phyloP scores from a whole-genome alignment of 164 flowering plant genomes.

The Annona cherimola region DNA sequence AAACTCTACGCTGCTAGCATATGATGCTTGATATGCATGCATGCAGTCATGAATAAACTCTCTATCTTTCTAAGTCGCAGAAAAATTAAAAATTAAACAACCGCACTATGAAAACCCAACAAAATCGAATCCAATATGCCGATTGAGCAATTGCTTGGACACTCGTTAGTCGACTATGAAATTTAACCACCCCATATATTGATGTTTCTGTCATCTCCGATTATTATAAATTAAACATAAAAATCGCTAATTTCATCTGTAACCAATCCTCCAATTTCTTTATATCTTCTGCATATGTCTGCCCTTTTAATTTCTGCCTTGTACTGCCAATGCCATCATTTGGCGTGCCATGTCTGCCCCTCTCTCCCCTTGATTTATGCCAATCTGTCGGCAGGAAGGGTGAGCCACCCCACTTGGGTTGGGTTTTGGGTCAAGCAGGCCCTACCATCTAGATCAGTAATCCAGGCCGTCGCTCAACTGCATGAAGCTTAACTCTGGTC shows the following conservation, averaged over 20 bases:
- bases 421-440: background rate
- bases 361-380: slow-evolving; percentile 17
- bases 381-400: slow-evolving; percentile 9
- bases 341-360: slow-evolving; percentile 12
- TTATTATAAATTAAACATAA: too few species aligned
- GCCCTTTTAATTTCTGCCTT: slow-evolving; percentile 1
- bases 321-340: background rate
- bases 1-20: background rate
- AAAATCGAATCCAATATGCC: too few species aligned
- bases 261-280: background rate
- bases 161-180: too few species aligned
- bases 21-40: background rate
- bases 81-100: too few species aligned
- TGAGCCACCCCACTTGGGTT: background rate
- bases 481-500: background rate
- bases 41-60: background rate
- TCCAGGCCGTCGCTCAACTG: background rate
- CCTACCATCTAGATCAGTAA: background rate
- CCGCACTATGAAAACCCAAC: too few species aligned
- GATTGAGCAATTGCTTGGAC: too few species aligned
- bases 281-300: background rate
- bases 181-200: too few species aligned
- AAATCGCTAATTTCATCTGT: too few species aligned
- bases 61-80: too few species aligned
- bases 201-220: too few species aligned